A percentile compares a stretch with the other conserved stretches of the same genome.
These are phyloP conservation scores for Geopyxis carbonaria DNA, from an alignment of 495 filamentous ascomycete genomes.

Conservation along the genomic window DNA sequence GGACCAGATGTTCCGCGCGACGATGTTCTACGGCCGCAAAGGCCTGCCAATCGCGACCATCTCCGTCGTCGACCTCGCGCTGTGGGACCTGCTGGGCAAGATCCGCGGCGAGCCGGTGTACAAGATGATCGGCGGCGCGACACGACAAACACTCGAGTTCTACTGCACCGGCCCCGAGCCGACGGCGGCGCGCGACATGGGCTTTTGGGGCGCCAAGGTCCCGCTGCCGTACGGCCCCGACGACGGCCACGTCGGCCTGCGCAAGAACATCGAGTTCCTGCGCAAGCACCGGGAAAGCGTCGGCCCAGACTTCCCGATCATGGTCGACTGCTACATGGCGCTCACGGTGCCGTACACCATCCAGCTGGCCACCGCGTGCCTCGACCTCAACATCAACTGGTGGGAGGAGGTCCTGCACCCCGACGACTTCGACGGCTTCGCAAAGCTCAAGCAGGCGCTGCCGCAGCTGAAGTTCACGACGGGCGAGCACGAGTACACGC, in stretches of 20 bases:
- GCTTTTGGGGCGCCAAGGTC: constrained; percentile 79
- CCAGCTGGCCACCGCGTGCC: constrained; percentile 62
- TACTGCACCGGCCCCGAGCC: constrained; percentile 90
- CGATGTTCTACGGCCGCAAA: constrained; percentile 91
- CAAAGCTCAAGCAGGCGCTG: constrained; percentile 71
- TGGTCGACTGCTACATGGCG: constrained; percentile 95
- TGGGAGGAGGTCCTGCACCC: constrained; percentile 87
- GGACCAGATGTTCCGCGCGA: constrained; percentile 88
- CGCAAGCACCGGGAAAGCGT: constrained; percentile 67
- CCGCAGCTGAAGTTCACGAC: constrained; percentile 88
- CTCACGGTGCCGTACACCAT: constrained; percentile 84
- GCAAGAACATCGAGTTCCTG: constrained; percentile 78
- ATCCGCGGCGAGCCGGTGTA: constrained; percentile 84
- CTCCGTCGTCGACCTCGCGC: constrained; percentile 76
- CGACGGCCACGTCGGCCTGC: constrained; percentile 60
- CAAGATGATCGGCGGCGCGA: constrained; percentile 78
- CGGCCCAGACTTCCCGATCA: constrained; percentile 77
- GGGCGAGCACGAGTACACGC: constrained; percentile 83
- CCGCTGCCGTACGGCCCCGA: constrained; percentile 76
- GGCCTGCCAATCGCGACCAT: constrained; percentile 79
- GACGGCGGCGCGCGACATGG: constrained; percentile 55
- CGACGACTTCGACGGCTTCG: constrained; percentile 80
- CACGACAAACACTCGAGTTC: constrained; percentile 62
- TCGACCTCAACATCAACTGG: constrained; percentile 81
- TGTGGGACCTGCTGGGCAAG: constrained; percentile 85